A percentile compares a stretch with the other conserved stretches of the same genome.
These are phyloP conservation scores for Mucor lusitanicus DNA, from an alignment of 371 early-diverging fungal genomes.

Conservation along the genomic window DNA sequence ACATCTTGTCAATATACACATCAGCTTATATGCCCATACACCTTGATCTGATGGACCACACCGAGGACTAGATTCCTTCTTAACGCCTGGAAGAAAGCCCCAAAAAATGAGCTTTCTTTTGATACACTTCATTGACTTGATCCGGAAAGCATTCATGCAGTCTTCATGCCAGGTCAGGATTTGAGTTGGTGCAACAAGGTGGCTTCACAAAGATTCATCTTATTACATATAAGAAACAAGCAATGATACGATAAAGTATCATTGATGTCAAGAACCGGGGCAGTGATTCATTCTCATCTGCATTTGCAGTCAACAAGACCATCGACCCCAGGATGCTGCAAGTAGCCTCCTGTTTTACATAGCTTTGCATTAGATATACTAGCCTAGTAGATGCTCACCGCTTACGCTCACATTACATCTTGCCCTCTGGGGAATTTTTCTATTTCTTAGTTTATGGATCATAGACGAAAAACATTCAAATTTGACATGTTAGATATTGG, in stretches of 20 bases:
- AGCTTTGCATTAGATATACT: too few species aligned
- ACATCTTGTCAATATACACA: background rate
- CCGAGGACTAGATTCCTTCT: background rate
- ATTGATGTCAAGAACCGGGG: conserved; percentile 20
- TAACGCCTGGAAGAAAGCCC: background rate
- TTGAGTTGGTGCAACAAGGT: too few species aligned
- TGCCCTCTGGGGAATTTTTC: too few species aligned
- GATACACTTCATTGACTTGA: background rate
- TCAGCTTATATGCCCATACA: background rate
- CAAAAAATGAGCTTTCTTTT: background rate
- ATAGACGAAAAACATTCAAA: too few species aligned
- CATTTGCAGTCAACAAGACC: background rate
- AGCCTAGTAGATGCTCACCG: too few species aligned
- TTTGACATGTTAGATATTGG: too few species aligned
- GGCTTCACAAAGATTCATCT: too few species aligned
- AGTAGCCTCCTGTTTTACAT: too few species aligned
- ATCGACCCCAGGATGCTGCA: background rate
- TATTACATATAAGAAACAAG: too few species aligned
- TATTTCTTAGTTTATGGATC: too few species aligned
- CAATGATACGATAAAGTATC: conserved; percentile 22
- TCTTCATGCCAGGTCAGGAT: background rate
- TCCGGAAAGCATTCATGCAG: background rate
- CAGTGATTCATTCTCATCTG: conserved; percentile 27
- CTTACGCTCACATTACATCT: too few species aligned
- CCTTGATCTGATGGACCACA: background rate